phyloP scores from a whole-genome alignment of 2,329 filamentous ascomycete genomes.

The Cryphonectria nitschkei region DNA sequence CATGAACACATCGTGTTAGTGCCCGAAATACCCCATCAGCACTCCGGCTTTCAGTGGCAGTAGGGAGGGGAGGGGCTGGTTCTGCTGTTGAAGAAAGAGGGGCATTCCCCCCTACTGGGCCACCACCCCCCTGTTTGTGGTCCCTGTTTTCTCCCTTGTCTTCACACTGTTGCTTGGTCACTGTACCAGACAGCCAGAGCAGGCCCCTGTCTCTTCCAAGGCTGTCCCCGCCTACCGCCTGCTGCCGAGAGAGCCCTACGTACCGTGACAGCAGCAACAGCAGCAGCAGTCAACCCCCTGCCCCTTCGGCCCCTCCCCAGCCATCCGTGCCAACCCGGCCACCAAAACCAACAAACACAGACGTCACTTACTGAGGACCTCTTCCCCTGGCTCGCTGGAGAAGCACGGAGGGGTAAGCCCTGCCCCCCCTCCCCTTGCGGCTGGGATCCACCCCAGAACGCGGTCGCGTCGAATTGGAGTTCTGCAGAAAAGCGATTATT shows the following conservation, averaged over 20 bases:
- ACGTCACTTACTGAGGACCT: constrained; percentile 10
- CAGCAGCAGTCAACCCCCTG: not conserved
- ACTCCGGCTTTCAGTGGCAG: not conserved
- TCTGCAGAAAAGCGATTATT: constrained; percentile 6
- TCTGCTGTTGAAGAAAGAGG: not conserved
- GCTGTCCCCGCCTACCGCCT: constrained; percentile 7
- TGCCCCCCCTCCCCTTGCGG: not conserved
- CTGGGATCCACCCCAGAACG: constrained; percentile 7
- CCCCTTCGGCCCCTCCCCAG: not conserved
- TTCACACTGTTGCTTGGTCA: not conserved
- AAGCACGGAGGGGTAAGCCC: not conserved
- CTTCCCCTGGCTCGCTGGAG: not conserved
- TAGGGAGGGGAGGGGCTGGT: not conserved
- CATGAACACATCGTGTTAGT: constrained; percentile 10
- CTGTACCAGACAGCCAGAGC: not conserved
- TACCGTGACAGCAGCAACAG: not conserved
- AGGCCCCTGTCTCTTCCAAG: not conserved
- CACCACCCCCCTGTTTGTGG: not conserved
- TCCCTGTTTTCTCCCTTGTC: not conserved
- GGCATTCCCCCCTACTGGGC: not conserved
- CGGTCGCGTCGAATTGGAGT: constrained; percentile 13
- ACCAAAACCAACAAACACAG: not conserved
- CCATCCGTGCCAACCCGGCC: constrained; percentile 12
- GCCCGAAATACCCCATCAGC: not conserved
- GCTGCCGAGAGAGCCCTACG: constrained; percentile 4